Conservation (phyloP, 306 rosid genomes). For the Cicer pinnatifidum region DNA sequence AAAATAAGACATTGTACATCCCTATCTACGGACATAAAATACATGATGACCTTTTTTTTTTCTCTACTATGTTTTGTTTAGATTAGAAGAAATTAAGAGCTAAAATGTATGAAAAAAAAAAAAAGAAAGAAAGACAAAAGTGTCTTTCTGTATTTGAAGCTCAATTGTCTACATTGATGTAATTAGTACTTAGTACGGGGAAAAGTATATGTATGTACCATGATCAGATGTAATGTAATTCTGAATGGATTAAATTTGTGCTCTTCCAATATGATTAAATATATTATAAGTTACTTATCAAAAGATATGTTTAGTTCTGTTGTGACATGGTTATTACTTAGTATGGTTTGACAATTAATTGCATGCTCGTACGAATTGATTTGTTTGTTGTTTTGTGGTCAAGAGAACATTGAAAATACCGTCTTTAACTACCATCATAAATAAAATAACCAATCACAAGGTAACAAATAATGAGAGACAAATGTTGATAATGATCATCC, state of each 20-base stretch:
- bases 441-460: neutral
- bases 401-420: conserved; percentile 39
- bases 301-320: conserved; percentile 19
- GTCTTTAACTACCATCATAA: neutral
- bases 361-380: conserved; percentile 32
- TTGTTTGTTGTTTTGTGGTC: conserved; percentile 35
- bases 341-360: conserved; percentile 8
- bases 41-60: conserved; percentile 42
- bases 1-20: conserved; percentile 39
- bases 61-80: conserved; percentile 40
- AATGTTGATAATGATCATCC: neutral
- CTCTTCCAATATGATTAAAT: conserved; percentile 32
- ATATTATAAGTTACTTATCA: conserved; percentile 39
- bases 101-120: conserved; percentile 45
- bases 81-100: conserved; percentile 36
- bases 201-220: conserved; percentile 41
- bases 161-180: conserved; percentile 44
- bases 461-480: neutral
- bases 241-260: conserved; percentile 38
- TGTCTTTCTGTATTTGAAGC: conserved; percentile 51
- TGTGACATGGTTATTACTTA: conserved; percentile 15
- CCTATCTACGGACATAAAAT: conserved; percentile 45
- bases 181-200: conserved; percentile 44
- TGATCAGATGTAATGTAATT: conserved; percentile 39
- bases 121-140: conserved; percentile 49